Evolutionary conservation across 495 filamentous ascomycete genomes (phyloP).

Genomic region (Tuber brumale): DNA sequence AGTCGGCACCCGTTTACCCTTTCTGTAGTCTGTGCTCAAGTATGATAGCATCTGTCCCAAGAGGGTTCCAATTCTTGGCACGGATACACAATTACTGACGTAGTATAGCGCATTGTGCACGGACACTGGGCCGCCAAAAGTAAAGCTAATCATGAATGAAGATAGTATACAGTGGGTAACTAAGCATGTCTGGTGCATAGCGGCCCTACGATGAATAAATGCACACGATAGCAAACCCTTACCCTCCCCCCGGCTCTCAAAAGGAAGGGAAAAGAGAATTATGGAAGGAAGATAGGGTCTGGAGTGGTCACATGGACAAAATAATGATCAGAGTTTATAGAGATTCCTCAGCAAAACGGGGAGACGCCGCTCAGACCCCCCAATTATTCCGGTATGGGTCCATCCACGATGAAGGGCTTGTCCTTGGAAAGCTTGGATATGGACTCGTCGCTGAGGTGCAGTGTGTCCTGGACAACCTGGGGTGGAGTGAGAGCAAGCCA

Average conservation of each 20-base stretch:
- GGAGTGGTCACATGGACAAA: neutral
- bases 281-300: neutral
- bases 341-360: neutral
- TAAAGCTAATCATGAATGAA: neutral
- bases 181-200: neutral
- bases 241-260: neutral
- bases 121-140: neutral
- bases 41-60: no score
- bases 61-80: no score
- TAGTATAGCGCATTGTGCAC: neutral
- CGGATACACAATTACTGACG: no score
- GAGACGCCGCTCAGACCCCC: neutral
- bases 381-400: slow-evolving; percentile 28
- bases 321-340: neutral
- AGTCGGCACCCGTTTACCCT: no score
- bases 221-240: neutral
- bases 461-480: slow-evolving; percentile 59
- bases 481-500: slow-evolving; percentile 59
- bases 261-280: slow-evolving; percentile 7
- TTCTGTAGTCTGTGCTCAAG: no score
- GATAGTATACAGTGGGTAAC: neutral
- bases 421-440: slow-evolving; percentile 54
- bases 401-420: slow-evolving; percentile 52
- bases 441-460: slow-evolving; percentile 53
- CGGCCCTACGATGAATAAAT: neutral